These are phyloP conservation scores for Yarrowia sp. DNA, from an alignment of 805 yeast genomes.

Conservation along the genomic window DNA sequence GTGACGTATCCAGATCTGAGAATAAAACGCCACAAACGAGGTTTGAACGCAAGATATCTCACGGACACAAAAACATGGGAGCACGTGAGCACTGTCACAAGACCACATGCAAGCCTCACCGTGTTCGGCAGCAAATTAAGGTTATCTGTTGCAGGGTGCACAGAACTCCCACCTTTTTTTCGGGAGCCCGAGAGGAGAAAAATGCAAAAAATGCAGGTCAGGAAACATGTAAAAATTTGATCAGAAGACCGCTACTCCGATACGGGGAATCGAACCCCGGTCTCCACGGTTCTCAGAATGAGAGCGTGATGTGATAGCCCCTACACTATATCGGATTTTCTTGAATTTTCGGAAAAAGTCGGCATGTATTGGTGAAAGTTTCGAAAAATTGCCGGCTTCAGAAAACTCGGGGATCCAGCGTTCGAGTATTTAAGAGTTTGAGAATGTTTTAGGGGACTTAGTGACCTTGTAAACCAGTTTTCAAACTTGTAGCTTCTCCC, in stretches of 20 bases:
- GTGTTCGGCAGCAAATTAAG: not conserved
- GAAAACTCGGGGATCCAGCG: no score
- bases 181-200: not conserved
- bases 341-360: not conserved
- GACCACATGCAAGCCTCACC: not conserved
- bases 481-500: no score
- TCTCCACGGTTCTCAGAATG: conserved; percentile 18
- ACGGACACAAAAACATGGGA: no score
- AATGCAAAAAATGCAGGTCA: not conserved
- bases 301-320: conserved; percentile 25
- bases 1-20: no score
- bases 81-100: not conserved
- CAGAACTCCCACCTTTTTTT: no score
- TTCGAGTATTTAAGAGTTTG: no score
- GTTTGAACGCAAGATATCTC: not conserved
- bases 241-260: not conserved
- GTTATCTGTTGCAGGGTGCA: no score
- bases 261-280: conserved; percentile 27
- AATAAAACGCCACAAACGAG: no score
- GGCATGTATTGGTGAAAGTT: not conserved
- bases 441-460: no score
- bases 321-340: conserved; percentile 18
- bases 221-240: not conserved
- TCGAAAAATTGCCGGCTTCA: not conserved
- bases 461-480: no score